Evolutionary conservation across 257 asterid species (phyloP).

Genomic region (Coffea eugenioides): DNA sequence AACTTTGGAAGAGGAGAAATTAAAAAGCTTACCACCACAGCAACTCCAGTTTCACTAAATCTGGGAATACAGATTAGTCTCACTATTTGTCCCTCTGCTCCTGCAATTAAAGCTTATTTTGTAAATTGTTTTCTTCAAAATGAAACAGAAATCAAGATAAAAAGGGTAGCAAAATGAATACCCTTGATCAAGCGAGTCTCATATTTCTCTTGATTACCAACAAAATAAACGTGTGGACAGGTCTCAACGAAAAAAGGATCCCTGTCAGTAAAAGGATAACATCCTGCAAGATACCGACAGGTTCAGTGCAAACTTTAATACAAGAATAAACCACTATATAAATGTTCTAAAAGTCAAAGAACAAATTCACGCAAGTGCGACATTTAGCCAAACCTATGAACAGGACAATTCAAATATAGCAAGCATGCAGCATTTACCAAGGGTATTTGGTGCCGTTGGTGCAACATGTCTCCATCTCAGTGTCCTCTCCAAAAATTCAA

Average conservation of each 20-base stretch:
- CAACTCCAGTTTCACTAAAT: slow-evolving; percentile 79
- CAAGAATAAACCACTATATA: slow-evolving; percentile 3
- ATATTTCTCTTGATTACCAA: slow-evolving; percentile 81
- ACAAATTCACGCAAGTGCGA: slow-evolving; percentile 1
- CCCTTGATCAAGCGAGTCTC: slow-evolving; percentile 67
- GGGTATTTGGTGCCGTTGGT: slow-evolving; percentile 96
- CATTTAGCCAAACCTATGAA: slow-evolving; percentile 4
- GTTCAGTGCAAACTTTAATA: not conserved
- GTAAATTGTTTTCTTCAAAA: not conserved
- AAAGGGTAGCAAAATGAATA: slow-evolving; percentile 25
- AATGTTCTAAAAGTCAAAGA: not conserved
- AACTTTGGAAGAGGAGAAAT: not conserved
- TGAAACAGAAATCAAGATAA: not conserved
- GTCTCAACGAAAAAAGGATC: slow-evolving; percentile 88
- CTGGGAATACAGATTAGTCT: slow-evolving; percentile 80
- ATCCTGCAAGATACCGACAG: slow-evolving; percentile 51
- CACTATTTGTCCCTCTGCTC: slow-evolving; percentile 75
- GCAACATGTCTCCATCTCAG: slow-evolving; percentile 97
- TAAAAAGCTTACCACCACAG: slow-evolving; percentile 70
- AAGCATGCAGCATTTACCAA: slow-evolving; percentile 49
- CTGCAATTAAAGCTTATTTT: slow-evolving; percentile 43
- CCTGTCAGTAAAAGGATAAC: slow-evolving; percentile 94
- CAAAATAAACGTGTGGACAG: slow-evolving; percentile 95
- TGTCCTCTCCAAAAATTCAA: slow-evolving; percentile 87
- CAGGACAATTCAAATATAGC: slow-evolving; percentile 1